Evolutionary conservation across 768 basidiomycete genomes (phyloP), one percentile per base, ranked within the genome.

Genomic region (Leccinellum rugosiceps): DNA sequence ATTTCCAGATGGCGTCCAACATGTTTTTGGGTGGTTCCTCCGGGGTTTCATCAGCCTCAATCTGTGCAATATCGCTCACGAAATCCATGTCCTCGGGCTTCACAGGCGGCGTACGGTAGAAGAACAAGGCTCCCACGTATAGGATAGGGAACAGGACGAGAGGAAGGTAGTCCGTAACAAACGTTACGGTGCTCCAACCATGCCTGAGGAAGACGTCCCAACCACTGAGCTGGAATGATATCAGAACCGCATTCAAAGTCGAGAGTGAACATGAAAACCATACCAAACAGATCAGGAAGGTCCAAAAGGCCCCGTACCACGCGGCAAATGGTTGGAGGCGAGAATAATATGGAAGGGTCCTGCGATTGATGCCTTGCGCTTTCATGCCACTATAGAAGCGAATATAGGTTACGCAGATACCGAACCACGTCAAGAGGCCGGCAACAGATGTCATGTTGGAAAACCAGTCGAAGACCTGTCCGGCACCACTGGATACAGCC

Each of bases 381-480:
- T 87, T 86, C 75, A 89, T 67, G 57, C 94, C 96, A n/a, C 78
- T 71, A 71, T 92, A 80, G 80, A 97, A 98, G 49, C 94, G 87
- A 53, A 91, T 60, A 68, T 91, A 92, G 14, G 87, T 88, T 53
- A 92, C 35, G 53, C 76, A 79, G 68, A 94, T 93, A 52, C 84
- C 87, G 58, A 85, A 84, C 92, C 92, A 94, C 5, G 88, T 88
- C 77, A 91, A 78, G 25, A 94, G 75, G n/a, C 85, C 84, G 31
- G 80, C 75, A 41, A 82, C 72, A 41, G 90, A 59, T 8, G 89
- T 88, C 85, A 91, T 85, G 72, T 87, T 88, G 41, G 85, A 71
- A 63, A 94, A 87, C 89, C 89, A 94, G 32, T 65, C 67, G 67
- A 97, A 97, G 35, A 93, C 93, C 30, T 68, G 77, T 35, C 87